Evolutionary conservation across 148 eudicot species (phyloP).

Genomic region (Amaranthus cruentus): DNA sequence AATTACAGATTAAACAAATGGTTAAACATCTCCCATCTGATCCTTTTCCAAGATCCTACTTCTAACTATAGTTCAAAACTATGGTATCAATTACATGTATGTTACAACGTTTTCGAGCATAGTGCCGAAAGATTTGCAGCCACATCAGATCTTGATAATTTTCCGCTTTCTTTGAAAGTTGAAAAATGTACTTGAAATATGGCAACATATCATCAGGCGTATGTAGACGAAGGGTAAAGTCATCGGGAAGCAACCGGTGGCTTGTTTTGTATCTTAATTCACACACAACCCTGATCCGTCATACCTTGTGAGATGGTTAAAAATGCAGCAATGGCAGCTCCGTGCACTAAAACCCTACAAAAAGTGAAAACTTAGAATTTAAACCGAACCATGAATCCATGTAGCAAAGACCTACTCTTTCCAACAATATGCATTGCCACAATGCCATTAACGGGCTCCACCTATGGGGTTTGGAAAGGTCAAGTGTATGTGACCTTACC

Average conservation of each 20-base stretch:
- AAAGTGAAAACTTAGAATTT: conserved; percentile 3
- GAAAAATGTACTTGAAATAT: background rate
- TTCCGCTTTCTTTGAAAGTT: conserved; percentile 14
- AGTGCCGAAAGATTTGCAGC: background rate
- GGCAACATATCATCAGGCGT: background rate
- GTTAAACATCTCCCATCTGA: background rate
- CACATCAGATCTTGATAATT: conserved; percentile 2
- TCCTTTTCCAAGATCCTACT: conserved; percentile 2
- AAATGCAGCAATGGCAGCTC: conserved; percentile 85
- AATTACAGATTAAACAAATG: conserved; percentile 1
- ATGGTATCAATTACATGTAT: conserved; percentile 17
- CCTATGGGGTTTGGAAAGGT: too few relatives aligned
- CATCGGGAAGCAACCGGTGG: background rate
- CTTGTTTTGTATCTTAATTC: conserved; percentile 5
- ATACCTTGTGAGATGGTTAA: conserved; percentile 69
- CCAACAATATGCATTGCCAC: too few relatives aligned
- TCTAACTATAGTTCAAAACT: conserved; percentile 16
- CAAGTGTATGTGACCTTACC: too few relatives aligned
- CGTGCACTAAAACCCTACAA: conserved; percentile 76
- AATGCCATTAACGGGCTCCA: too few relatives aligned
- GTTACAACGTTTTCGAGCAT: conserved; percentile 12
- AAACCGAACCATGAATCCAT: background rate
- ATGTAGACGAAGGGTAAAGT: background rate
- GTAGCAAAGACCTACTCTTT: background rate
- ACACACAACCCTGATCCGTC: conserved; percentile 91